These are phyloP conservation scores for Colletotrichum musae DNA, from an alignment of 2,329 filamentous ascomycete species.

Conservation along the genomic window DNA sequence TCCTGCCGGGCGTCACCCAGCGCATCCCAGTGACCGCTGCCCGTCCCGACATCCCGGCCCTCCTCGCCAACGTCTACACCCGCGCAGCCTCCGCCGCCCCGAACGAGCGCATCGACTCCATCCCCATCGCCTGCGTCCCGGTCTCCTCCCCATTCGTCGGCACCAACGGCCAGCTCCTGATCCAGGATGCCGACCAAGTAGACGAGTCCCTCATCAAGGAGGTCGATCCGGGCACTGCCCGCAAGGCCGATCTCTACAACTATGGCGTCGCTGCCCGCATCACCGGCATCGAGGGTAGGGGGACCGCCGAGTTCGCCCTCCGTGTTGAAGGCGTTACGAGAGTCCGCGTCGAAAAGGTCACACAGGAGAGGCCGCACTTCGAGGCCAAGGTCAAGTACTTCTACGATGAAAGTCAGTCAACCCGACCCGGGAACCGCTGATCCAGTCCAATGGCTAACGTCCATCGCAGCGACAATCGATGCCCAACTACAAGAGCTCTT, in stretches of 20 bases:
- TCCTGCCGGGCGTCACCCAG: constrained; percentile 88
- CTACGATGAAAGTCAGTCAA: constrained; percentile 75
- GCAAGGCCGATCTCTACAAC: constrained; percentile 82
- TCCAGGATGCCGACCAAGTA: constrained; percentile 74
- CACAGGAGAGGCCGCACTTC: constrained; percentile 86
- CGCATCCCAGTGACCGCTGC: constrained; percentile 85
- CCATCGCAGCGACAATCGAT: constrained; percentile 56
- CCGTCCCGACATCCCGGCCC: constrained; percentile 88
- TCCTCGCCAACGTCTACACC: constrained; percentile 88
- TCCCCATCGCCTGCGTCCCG: constrained; percentile 91
- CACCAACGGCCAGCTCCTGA: constrained; percentile 80
- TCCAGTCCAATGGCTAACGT: constrained; percentile 11
- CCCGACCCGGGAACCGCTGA: background rate
- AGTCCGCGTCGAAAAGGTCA: constrained; percentile 80
- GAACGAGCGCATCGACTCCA: constrained; percentile 73
- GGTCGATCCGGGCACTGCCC: constrained; percentile 71
- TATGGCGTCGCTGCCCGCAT: constrained; percentile 88
- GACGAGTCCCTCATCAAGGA: constrained; percentile 59
- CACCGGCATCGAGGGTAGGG: constrained; percentile 81
- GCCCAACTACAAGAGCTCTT: constrained; percentile 80
- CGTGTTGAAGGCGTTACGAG: constrained; percentile 89
- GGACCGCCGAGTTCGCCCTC: constrained; percentile 82
- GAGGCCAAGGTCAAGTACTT: constrained; percentile 83
- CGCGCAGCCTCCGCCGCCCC: constrained; percentile 78
- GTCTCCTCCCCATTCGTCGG: constrained; percentile 82